Evolutionary conservation across 768 basidiomycete genomes (phyloP).

Genomic region (Scleroderma bovista): DNA sequence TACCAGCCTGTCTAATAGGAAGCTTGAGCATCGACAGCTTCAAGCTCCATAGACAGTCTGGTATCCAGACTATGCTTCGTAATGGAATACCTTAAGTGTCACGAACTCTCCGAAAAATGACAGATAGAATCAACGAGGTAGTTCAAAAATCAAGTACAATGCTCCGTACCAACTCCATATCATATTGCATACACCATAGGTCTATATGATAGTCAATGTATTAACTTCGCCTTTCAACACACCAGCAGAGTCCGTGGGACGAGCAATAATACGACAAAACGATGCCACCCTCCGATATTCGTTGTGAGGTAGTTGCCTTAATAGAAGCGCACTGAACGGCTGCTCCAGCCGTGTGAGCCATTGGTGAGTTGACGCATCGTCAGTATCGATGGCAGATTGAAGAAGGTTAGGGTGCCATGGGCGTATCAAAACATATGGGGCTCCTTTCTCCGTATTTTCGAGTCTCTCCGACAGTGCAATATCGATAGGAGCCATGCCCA

Average conservation of each 20-base stretch:
- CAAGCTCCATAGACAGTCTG: too few species aligned
- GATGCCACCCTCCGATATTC: constrained; percentile 1
- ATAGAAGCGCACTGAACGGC: constrained; percentile 1
- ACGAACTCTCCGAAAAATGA: too few species aligned
- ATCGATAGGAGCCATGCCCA: background rate
- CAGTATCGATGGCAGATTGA: background rate
- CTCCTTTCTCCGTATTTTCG: background rate
- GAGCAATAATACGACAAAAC: background rate
- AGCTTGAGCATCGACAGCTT: too few species aligned
- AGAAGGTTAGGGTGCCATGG: background rate
- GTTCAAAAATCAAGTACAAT: too few species aligned
- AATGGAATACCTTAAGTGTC: too few species aligned
- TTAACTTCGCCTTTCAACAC: background rate
- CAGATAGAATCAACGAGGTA: too few species aligned
- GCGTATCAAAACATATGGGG: background rate
- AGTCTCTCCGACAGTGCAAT: background rate
- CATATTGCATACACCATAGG: too few species aligned
- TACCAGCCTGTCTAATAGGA: too few species aligned
- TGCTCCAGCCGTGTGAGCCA: background rate
- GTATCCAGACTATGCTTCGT: too few species aligned
- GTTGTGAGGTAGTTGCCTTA: background rate
- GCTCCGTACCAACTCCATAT: too few species aligned
- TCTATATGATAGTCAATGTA: background rate
- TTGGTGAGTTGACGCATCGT: background rate
- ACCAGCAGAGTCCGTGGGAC: background rate